Conservation (phyloP, 139 green algal species). For the Ostreobium quekettii region DNA sequence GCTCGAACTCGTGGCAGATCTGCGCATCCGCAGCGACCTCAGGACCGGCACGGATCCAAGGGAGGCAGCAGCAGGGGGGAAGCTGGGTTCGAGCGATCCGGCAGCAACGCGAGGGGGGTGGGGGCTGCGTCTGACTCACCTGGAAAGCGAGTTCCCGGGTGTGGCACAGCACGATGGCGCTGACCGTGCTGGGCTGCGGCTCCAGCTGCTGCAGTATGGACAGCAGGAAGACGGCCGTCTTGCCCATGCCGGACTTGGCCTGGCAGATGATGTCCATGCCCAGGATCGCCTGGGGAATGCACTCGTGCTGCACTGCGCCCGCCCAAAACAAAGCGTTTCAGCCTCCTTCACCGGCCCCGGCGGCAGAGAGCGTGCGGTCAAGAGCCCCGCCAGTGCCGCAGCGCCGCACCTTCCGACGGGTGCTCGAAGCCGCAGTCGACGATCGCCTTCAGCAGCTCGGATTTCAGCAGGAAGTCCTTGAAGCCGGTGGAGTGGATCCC, state of each 20-base stretch:
- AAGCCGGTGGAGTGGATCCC: constrained; percentile 95
- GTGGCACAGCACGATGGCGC: constrained; percentile 90
- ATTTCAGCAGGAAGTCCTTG: constrained; percentile 96
- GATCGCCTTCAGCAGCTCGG: constrained; percentile 90
- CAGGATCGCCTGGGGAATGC: constrained; percentile 96
- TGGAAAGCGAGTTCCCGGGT: constrained; percentile 98
- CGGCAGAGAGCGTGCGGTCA: background rate
- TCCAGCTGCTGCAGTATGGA: constrained; percentile 95
- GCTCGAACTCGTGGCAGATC: constrained; percentile 97
- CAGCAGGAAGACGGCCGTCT: constrained; percentile 99
- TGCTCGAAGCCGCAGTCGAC: constrained; percentile 98
- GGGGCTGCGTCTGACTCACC: constrained; percentile 29
- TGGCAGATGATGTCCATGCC: constrained; percentile 98
- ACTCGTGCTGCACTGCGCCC: constrained; percentile 95
- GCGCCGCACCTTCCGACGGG: constrained; percentile 86
- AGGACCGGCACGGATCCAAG: background rate
- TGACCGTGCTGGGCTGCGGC: constrained; percentile 58
- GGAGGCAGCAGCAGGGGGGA: background rate
- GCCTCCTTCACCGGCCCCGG: background rate
- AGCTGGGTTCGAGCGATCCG: background rate
- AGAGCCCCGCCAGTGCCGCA: background rate
- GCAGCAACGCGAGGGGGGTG: background rate
- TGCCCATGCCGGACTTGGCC: constrained; percentile 99
- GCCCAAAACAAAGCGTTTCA: background rate
- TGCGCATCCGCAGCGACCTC: constrained; percentile 32